Conservation (phyloP, 495 filamentous ascomycete species). For the Aspergillus heteromorphus region DNA sequence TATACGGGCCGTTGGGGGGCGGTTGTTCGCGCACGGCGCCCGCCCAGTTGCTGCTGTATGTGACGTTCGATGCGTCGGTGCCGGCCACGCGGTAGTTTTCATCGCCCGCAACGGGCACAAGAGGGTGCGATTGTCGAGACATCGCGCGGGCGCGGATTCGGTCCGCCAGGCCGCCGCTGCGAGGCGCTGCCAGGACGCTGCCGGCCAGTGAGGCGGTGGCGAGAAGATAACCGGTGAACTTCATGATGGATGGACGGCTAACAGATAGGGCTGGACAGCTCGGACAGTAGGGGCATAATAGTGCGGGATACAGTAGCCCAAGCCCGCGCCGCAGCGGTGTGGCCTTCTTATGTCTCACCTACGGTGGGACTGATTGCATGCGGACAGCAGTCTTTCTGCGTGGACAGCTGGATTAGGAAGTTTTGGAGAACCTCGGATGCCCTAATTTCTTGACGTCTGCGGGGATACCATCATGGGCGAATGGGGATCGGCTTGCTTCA, state of each 20-base stretch:
- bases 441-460: not conserved
- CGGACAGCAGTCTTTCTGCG: not conserved
- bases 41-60: slow-evolving; percentile 58
- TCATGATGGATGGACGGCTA: slow-evolving; percentile 19
- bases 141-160: slow-evolving; percentile 25
- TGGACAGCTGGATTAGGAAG: not conserved
- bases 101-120: slow-evolving; percentile 10
- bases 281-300: not conserved
- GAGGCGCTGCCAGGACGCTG: slow-evolving; percentile 25
- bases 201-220: slow-evolving; percentile 20
- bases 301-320: not conserved
- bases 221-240: slow-evolving; percentile 18
- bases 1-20: slow-evolving; percentile 42
- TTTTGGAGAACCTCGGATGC: not conserved
- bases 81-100: slow-evolving; percentile 14
- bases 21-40: slow-evolving; percentile 48
- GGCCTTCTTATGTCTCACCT: not conserved
- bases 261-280: not conserved
- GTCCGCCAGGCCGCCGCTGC: slow-evolving; percentile 20
- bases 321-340: not conserved
- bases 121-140: slow-evolving; percentile 21
- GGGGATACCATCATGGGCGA: not conserved
- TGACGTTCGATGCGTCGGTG: slow-evolving; percentile 20
- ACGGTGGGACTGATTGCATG: not conserved
- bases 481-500: not conserved